Evolutionary conservation across 2,329 filamentous ascomycete genomes (phyloP), one percentile per base, ranked within the genome.

Genomic region (Apiospora pterosperma): DNA sequence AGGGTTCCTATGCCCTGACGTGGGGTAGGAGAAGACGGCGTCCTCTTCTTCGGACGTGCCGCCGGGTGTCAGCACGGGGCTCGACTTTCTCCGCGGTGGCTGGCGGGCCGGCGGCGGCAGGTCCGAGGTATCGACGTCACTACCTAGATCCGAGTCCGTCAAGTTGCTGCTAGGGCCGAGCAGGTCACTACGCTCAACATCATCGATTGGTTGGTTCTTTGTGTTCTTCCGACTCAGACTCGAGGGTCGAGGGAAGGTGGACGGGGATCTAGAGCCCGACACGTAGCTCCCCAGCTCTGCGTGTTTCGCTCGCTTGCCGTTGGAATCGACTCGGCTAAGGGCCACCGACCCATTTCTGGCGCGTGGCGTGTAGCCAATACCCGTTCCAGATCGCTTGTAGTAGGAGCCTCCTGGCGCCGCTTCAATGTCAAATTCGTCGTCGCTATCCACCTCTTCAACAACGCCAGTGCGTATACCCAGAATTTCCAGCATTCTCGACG

Each of bases 361-460:
- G 63, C 90, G 88, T 19, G 93, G 92, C 5, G 82, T 90, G 73
- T 93, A 93, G 25, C 93, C 94, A 63, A 97, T 88, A 16, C 86
- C 92, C 28, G 84, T 87, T 61, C 91, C 91, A 39, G 90, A 87
- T 69, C 92, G 91, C 75, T 97, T 96, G 71, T 91, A 90, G 72
- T 94, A 96, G 8, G 91, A 88, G 12, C 90, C 90, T 28, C 86
- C 84, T 21, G 86, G 86, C 62, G 91, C 88, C 14, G 84, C 81
- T 76, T 97, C 96, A 67, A 97, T 99, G 75, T 99, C 96, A 72
- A 99, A 99, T 77, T 99, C 96, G 74, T 99, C 96, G 74, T 99
- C 96, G 55, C 93, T 97, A 75, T 99, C 96, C 55, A 97, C 92
- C 76, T 99, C 96, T 72, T 99, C 96, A 0, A 97, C 92, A 0